A percentile compares a stretch with the other conserved stretches of the same genome.
These are phyloP conservation scores for Solanum acaule DNA, from an alignment of 257 asterid species.

Conservation along the genomic window DNA sequence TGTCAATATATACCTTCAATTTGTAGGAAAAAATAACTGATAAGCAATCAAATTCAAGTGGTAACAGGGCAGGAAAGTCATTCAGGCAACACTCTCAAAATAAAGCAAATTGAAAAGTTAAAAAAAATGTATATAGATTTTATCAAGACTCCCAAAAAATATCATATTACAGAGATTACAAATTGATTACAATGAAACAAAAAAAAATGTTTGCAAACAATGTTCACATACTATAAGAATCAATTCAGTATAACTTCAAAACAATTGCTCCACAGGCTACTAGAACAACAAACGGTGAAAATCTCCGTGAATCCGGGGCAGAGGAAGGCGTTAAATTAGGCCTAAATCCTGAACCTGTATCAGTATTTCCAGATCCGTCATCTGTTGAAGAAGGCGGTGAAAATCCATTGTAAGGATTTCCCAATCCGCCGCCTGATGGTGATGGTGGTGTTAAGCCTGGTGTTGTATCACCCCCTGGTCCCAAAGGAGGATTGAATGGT, in stretches of 20 bases:
- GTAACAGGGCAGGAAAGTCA: background rate
- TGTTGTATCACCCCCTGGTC: background rate
- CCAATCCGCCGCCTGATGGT: conserved; percentile 3
- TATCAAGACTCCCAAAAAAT: background rate
- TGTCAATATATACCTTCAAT: background rate
- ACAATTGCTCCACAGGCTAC: conserved; percentile 21
- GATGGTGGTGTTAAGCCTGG: conserved; percentile 2
- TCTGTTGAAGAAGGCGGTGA: conserved; percentile 1
- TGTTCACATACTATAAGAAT: background rate
- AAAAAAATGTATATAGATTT: background rate
- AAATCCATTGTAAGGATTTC: conserved; percentile 2
- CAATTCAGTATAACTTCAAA: conserved; percentile 10
- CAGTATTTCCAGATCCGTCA: conserved; percentile 3
- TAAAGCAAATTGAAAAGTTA: background rate
- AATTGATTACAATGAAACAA: background rate
- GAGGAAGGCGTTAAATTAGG: conserved; percentile 40
- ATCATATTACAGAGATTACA: background rate
- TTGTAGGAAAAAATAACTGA: background rate
- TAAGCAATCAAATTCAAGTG: background rate
- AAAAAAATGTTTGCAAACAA: background rate
- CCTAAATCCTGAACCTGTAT: conserved; percentile 47
- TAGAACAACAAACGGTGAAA: conserved; percentile 12
- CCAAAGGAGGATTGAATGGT: conserved; percentile 14
- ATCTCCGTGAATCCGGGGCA: conserved; percentile 12
- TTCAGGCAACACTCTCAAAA: background rate